These are phyloP conservation scores for Candida sp. DNA, from an alignment of 1,139 yeast species.

Conservation along the genomic window DNA sequence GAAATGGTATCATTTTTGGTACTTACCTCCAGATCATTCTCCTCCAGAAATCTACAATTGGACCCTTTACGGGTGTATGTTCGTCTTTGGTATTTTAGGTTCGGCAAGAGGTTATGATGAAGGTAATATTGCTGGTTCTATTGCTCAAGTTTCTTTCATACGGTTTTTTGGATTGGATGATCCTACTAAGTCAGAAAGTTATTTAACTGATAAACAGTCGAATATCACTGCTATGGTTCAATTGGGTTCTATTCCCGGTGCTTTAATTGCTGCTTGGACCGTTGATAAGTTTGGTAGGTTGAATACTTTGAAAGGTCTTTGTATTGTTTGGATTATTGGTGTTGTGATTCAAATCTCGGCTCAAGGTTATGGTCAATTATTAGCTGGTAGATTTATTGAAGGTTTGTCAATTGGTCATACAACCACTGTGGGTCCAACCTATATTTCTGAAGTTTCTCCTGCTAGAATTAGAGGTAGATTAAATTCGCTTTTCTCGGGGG, in stretches of 20 bases:
- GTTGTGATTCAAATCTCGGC: slow-evolving; percentile 49
- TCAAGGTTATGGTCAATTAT: slow-evolving; percentile 43
- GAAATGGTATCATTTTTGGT: slow-evolving; percentile 2
- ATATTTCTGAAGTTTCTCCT: slow-evolving; percentile 53
- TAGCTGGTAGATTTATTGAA: slow-evolving; percentile 53
- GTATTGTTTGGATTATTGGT: slow-evolving; percentile 44
- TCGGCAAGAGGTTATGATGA: slow-evolving; percentile 63
- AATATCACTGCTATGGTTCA: slow-evolving; percentile 64
- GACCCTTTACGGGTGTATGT: slow-evolving; percentile 43
- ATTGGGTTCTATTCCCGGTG: slow-evolving; percentile 58
- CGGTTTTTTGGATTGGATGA: slow-evolving; percentile 45
- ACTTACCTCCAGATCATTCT: slow-evolving; percentile 23
- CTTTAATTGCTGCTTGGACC: slow-evolving; percentile 44
- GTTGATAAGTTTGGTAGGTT: slow-evolving; percentile 57
- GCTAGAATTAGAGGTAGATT: slow-evolving; percentile 50
- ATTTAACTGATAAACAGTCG: slow-evolving; percentile 47
- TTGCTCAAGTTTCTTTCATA: slow-evolving; percentile 43
- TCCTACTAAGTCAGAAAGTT: slow-evolving; percentile 25
- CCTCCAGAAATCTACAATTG: slow-evolving; percentile 50
- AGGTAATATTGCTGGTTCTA: slow-evolving; percentile 44
- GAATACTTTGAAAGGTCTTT: slow-evolving; percentile 45
- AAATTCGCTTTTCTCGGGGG: slow-evolving; percentile 50
- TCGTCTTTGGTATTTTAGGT: slow-evolving; percentile 57
- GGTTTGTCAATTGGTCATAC: slow-evolving; percentile 58
- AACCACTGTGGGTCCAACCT: slow-evolving; percentile 54